phyloP scores from a whole-genome alignment of 768 basidiomycete genomes.

The Tricholoma furcatifolium region DNA sequence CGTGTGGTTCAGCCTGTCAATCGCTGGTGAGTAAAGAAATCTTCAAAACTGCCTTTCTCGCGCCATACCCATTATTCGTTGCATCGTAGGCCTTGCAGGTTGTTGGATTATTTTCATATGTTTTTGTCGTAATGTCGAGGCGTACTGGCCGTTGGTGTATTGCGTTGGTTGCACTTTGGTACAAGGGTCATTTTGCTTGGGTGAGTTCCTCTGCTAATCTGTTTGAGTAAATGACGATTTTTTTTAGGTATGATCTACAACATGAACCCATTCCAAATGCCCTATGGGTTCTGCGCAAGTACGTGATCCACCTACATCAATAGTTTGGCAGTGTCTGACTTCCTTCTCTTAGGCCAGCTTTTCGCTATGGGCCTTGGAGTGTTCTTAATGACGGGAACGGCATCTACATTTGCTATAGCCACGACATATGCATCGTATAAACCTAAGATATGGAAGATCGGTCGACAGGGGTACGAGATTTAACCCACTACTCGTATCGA shows the following conservation, averaged over 20 bases:
- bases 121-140: constrained; percentile 41
- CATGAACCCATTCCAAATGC: constrained; percentile 64
- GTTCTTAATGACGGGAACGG: constrained; percentile 44
- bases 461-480: constrained; percentile 24
- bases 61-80: not conserved
- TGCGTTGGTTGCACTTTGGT: constrained; percentile 48
- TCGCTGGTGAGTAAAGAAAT: constrained; percentile 39
- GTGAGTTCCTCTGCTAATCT: constrained; percentile 30
- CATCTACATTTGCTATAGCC: constrained; percentile 43
- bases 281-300: constrained; percentile 57
- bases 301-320: constrained; percentile 15
- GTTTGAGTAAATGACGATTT: constrained; percentile 1
- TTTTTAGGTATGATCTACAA: constrained; percentile 56
- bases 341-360: constrained; percentile 36
- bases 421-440: constrained; percentile 38
- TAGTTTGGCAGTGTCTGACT: not conserved
- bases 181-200: constrained; percentile 59
- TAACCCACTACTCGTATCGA: constrained; percentile 1
- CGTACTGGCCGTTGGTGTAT: constrained; percentile 52
- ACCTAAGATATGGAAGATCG: constrained; percentile 42
- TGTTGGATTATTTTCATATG: constrained; percentile 49
- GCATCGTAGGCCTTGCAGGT: constrained; percentile 41
- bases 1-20: constrained; percentile 56
- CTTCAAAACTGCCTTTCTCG: not conserved
- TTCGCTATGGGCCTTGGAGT: constrained; percentile 40